A percentile compares a stretch with the other conserved stretches of the same genome.
Conservation (phyloP, 371 early-diverging fungal genomes). For the Mucor saturninus region DNA sequence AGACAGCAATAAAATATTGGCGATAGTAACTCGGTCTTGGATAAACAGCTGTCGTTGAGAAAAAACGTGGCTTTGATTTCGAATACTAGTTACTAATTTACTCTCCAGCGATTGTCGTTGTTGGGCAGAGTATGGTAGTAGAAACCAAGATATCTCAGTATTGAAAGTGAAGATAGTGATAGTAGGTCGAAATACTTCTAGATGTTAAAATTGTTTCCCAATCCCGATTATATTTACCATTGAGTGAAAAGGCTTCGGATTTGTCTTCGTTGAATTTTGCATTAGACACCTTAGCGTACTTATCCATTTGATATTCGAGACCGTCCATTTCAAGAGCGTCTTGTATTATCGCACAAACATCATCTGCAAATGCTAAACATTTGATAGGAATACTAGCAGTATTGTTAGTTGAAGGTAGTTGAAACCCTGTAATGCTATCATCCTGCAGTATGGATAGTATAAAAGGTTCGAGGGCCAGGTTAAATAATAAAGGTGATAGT, state of each 20-base stretch:
- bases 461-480: constrained; percentile 21
- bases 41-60: constrained; percentile 5
- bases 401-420: neutral
- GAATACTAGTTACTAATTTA: neutral
- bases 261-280: constrained; percentile 22
- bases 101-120: neutral
- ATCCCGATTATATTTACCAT: neutral
- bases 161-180: neutral
- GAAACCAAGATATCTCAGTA: constrained; percentile 11
- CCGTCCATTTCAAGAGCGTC: neutral
- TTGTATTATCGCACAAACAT: constrained; percentile 14
- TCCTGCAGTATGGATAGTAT: neutral
- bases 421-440: neutral
- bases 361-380: constrained; percentile 16
- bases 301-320: constrained; percentile 7
- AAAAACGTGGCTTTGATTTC: neutral
- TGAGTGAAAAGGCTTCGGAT: constrained; percentile 14
- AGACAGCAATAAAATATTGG: neutral
- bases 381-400: neutral
- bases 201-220: neutral
- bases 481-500: constrained; percentile 20
- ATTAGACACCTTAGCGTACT: constrained; percentile 11
- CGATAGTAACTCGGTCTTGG: neutral
- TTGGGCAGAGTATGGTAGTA: neutral
- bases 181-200: neutral